Base-by-base conservation (phyloP, 495 filamentous ascomycete species). In the Chaetomium fimeti region DNA sequence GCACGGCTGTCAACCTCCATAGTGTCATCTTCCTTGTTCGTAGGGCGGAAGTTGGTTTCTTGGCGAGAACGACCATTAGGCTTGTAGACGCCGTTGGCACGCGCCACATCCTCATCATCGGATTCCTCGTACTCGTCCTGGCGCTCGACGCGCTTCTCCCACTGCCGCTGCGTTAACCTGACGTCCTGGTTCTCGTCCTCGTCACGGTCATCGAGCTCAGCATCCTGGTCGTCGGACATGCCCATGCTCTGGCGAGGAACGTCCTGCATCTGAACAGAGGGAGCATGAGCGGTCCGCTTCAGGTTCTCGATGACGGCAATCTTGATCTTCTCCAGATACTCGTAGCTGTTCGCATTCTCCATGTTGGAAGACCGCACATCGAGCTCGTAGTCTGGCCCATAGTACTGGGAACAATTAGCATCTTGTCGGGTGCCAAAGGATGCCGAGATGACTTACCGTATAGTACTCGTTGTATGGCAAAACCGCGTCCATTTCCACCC, bases 391-490 rank as follows among this genome's bases (percentile, higher is more conserved):
- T 99, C 94, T 1, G 94, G 94, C 9, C 89, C 93, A 70, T 97
- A 99, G 71, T 99, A 98, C 91, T 97, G 51, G 20, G n/a, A 43
- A 2, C 1, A 12, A 56, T 83, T 71, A 82, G 77, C 8, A 3
- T 22, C 49, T 79, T 69, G 20, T 51, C 79, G 69, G 82, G 73
- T 51, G 27, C 28, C 22, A n/a, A 38, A 20, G 42, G 54, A 65
- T 43, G 15, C 29, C 27, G 18, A 9, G 3, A 53, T 1, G 59
- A 73, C 82, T 76, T 83, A 94, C 92, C 78, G 97, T 93, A 74
- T 99, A 99, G 74, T 98, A 99, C 71, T 99, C 94, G 61, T 97
- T 98, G 74, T 90, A 99, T 0, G 94, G 94, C n/a, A 99, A 81
- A 2, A 91, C 87, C 1, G 89, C 82, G 16, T 83, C 83, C 78